Evolutionary conservation across 331 rosid genomes (phyloP), one percentile per base, ranked within the genome.

Genomic region (Saraca asoca): DNA sequence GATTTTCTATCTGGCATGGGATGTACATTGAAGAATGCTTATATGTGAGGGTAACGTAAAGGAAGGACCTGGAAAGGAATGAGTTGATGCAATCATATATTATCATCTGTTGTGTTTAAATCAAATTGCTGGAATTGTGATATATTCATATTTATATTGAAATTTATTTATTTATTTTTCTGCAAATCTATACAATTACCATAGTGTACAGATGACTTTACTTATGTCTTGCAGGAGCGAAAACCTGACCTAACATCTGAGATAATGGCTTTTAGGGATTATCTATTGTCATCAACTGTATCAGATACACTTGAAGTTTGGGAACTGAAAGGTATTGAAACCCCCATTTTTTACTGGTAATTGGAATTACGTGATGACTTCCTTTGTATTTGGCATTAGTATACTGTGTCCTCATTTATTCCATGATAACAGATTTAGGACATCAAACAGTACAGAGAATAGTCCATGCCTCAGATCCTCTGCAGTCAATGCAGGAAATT

Each of bases 371-470:
- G 60, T 62, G 64, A 50, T 39, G 54, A 38, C 51, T 51, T 68
- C 38, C 71, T 45, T 58, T 58, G 14, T 64, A 39, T 48, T 58
- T 48, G 12, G 38, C 59, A 66, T 46, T 52, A 14, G 13, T 50
- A 58, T 54, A 57, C 49, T 64, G 33, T 51, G 64, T 51, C 63
- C 34, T 74, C 62, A 71, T 61, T n/a, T 52, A 51, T 69, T 64
- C 33, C 53, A 24, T 80, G 64, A 55, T 58, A 61, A 85, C 89
- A 94, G 97, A 94, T 82, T 83, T 94, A 51, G 98, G 98, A 31
- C 96, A 90, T 77, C 98, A 94, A 83, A 88, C 98, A 70, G 96
- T 94, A 69, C 98, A 94, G 88, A 90, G 97, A 80, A 88, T 94
- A 75, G 97, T 94, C 51, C 95, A 77, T 68, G 97, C 98, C 70